These are phyloP conservation scores for Aureobasidium sp. DNA, from an alignment of 2,329 filamentous ascomycete genomes.

Conservation along the genomic window DNA sequence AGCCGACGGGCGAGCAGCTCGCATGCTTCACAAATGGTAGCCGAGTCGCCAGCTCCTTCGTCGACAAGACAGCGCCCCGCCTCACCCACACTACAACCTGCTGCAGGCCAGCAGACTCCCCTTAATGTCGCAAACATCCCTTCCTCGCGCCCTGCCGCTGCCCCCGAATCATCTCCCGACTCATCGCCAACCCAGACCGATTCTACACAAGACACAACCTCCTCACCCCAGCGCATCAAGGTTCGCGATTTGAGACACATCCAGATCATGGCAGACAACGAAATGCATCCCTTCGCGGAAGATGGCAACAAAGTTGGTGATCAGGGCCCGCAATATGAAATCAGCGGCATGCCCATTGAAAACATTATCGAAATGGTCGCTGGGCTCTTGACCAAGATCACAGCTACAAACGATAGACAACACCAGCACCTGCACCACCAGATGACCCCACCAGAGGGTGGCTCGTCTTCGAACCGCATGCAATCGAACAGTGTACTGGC, in stretches of 20 bases:
- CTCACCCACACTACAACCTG: not conserved
- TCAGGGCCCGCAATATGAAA: constrained; percentile 70
- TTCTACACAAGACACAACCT: constrained; percentile 24
- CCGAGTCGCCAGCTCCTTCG: not conserved
- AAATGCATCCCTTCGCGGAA: constrained; percentile 54
- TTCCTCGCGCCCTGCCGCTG: not conserved
- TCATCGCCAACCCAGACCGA: constrained; percentile 24
- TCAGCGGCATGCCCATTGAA: constrained; percentile 92
- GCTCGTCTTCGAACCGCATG: constrained; percentile 50
- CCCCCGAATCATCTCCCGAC: constrained; percentile 37
- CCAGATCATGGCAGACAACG: constrained; percentile 75
- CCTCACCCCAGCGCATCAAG: constrained; percentile 56
- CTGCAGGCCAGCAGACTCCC: constrained; percentile 10
- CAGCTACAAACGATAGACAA: constrained; percentile 88
- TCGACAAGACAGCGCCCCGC: constrained; percentile 1
- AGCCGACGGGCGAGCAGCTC: constrained; percentile 15
- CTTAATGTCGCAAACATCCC: not conserved
- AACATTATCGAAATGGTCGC: constrained; percentile 99
- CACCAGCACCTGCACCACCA: constrained; percentile 83
- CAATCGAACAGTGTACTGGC: constrained; percentile 73
- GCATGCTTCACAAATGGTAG: not conserved
- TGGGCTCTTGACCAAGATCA: constrained; percentile 92
- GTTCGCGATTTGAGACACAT: constrained; percentile 88
- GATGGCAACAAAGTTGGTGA: constrained; percentile 33
- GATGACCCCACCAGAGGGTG: constrained; percentile 54